Base-by-base conservation (phyloP, 2,329 filamentous ascomycete genomes). In the Claviceps africana region DNA sequence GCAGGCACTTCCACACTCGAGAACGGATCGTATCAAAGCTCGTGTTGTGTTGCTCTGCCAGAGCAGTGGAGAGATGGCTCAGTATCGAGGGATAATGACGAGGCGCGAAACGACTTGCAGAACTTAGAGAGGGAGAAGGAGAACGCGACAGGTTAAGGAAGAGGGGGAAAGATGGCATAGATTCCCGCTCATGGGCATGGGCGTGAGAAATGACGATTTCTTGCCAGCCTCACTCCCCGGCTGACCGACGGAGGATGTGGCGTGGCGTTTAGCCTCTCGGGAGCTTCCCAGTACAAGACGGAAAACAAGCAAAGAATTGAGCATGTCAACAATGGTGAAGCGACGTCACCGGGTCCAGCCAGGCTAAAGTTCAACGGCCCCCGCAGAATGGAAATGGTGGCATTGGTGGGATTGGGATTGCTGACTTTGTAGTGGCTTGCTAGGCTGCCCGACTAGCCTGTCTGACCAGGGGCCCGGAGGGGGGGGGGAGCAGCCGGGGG, bases 161-260 rank as follows among this genome's bases (percentile, higher is more conserved):
- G 30, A 35, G 30, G 22, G 45, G n/a, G n/a, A 35, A 22, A 35
- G 17, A 21, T 35, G 28, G 17, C 30, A 31, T 8, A 15, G 19
- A 46, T 46, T 43, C 21, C 19, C n/a, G 8, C 40, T 25, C 11
- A 8, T 25, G 19, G 11, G 15, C 4, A 5, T n/a, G 17, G 33
- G 15, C 43, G 50, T 51, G 48, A 44, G 50, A 48, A 54, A 56
- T 54, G 54, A 54, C 54, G 51, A 53, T 51, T 51, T 54, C 47
- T 54, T 50, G 51, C 51, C 53, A 53, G 55, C 47, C 48, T 52
- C 50, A 53, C 52, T 30, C 37, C 51, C 28, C 39, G 43, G n/a
- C 44, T 46, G 28, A 39, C 49, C 19, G 42, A 21, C 39, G 35
- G 51, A 22, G 31, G 33, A 45, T 33, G 45, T 39, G 48, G 49